Percentiles rank a stretch among this genome's conserved stretches.
These are phyloP conservation scores for Diaporthe aspalathi DNA, from an alignment of 2,329 filamentous ascomycete genomes.

Conservation along the genomic window DNA sequence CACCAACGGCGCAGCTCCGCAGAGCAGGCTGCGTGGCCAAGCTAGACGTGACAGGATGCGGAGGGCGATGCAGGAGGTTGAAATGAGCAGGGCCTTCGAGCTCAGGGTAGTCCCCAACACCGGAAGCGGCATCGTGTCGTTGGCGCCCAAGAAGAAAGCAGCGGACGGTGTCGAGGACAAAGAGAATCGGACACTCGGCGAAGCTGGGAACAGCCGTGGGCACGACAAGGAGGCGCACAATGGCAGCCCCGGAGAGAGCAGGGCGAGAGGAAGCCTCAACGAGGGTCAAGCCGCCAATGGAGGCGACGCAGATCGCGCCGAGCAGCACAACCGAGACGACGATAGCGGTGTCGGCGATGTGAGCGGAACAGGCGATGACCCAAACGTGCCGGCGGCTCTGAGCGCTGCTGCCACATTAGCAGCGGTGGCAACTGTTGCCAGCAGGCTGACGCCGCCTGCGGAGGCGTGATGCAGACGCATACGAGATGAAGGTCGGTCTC, in stretches of 20 bases:
- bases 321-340: constrained; percentile 37
- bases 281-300: constrained; percentile 6
- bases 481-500: neutral
- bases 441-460: constrained; percentile 37
- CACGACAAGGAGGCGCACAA: constrained; percentile 2
- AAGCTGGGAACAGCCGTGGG: neutral
- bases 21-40: constrained; percentile 67
- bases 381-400: constrained; percentile 7
- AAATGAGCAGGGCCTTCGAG: constrained; percentile 51
- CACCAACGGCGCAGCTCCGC: constrained; percentile 74
- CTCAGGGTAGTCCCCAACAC: constrained; percentile 45
- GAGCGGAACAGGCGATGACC: constrained; percentile 30
- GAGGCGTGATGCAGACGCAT: constrained; percentile 27
- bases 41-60: constrained; percentile 67
- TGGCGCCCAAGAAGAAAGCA: constrained; percentile 31
- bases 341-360: constrained; percentile 39
- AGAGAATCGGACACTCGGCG: constrained; percentile 33
- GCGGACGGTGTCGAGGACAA: constrained; percentile 37
- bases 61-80: constrained; percentile 65
- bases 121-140: constrained; percentile 7
- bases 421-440: constrained; percentile 31
- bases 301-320: constrained; percentile 16
- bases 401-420: constrained; percentile 17
- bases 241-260: constrained; percentile 22
- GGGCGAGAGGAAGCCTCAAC: constrained; percentile 14